Evolutionary conservation across 179 eudicot species (phyloP).

Genomic region (Corrigiola litoralis): DNA sequence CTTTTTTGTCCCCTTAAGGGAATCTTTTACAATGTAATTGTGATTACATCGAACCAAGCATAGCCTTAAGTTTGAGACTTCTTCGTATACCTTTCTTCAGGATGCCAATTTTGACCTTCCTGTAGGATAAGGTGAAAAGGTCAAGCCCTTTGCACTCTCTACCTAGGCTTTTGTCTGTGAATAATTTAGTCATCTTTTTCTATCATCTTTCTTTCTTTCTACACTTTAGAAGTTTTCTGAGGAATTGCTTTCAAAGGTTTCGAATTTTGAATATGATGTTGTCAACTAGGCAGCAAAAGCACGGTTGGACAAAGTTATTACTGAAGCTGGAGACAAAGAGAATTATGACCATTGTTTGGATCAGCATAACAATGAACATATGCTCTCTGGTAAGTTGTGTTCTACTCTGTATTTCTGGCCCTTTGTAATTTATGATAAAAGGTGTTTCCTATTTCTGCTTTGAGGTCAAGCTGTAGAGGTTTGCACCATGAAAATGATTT

Average conservation of each 20-base stretch:
- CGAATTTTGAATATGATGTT: conserved; percentile 27
- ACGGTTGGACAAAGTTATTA: conserved; percentile 66
- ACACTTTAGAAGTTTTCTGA: neutral
- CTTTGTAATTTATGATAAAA: neutral
- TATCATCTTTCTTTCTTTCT: neutral
- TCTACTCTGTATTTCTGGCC: neutral
- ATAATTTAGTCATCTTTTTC: neutral
- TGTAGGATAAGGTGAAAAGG: too few species aligned
- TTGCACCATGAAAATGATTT: too few species aligned
- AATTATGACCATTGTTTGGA: conserved; percentile 37
- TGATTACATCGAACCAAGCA: neutral
- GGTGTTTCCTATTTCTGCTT: neutral
- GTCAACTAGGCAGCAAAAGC: conserved; percentile 62
- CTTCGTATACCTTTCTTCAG: too few species aligned
- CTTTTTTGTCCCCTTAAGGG: neutral
- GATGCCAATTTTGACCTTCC: too few species aligned
- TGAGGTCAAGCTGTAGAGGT: too few species aligned
- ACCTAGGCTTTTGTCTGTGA: neutral
- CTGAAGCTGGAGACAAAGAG: conserved; percentile 62
- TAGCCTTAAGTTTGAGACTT: neutral
- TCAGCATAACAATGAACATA: conserved; percentile 43
- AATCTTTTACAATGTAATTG: neutral
- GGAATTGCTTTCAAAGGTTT: conserved; percentile 10
- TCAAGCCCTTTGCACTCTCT: too few species aligned
- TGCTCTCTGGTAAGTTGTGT: conserved; percentile 52